Base-by-base conservation (phyloP, 1,284 basidiomycete species). In the Pyrrhoderma noxium region DNA sequence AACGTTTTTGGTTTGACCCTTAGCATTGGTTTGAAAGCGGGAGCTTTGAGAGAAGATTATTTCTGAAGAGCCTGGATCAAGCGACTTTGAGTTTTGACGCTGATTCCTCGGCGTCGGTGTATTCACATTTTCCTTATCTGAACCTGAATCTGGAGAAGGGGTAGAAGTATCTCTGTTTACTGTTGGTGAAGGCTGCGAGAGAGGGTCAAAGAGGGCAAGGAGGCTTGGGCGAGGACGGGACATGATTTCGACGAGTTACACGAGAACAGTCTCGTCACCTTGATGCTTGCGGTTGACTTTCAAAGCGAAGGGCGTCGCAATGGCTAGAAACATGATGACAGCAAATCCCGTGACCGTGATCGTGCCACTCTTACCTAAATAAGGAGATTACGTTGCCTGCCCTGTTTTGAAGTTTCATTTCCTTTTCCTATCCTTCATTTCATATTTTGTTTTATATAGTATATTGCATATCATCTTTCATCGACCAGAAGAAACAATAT, bases 181-280 rank as follows among this genome's bases (percentile, higher is more conserved):
- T 1, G 51, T 47, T 7, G 51, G 44, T 39, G 51, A 41, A 36
- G 34, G 11, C 38, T 40, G 38, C 11, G 35, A 36, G 19, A 56
- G 51, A 42, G 54, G 54, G 38, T 56, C 54, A 23, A 56, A 56
- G n/a, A 56, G 54, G 31, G 45, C 41, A 13, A 56, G 46, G 5
- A 56, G 45, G 18, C 54, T 56, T 21, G 31, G 50, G 11, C 54
- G 54, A 18, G 54, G 54, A 35, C 54, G 54, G 13, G 45, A 43
- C 14, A 16, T 40, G 38, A 7, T 7, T 5, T 7, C 5, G 7
- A 40, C 21, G 7, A 40, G 38, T 16, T 18, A 40, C 16, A 5
- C 5, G 38, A 5, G 5, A 22, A n/a, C 8, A 14, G 38, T 18
- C 16, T 37, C 9, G 35, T 37, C 11, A 11, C 35, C 35, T 37